Evolutionary conservation across 768 basidiomycete genomes (phyloP), one percentile per base, ranked within the genome.

Genomic region (Pluteus cervinus): DNA sequence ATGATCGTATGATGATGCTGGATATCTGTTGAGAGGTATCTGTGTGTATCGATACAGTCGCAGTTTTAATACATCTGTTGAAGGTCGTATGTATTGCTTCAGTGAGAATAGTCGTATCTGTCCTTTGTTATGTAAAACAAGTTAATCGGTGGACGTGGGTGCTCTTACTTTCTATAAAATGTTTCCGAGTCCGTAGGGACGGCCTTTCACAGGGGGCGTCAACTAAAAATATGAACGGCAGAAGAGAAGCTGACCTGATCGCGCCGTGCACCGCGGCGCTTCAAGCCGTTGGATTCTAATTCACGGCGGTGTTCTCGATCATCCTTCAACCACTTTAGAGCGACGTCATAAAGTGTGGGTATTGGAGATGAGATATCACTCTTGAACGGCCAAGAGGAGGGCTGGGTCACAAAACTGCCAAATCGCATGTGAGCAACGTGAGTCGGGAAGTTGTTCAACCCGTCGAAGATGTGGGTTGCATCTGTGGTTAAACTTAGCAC

Each of bases 401-500:
- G 83, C 12, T 67, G 65, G 2, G 74, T 79, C 9, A 79, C 65
- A 38, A 92, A 78, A 9, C 68, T 62, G 4, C 96, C 96, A 32
- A 91, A 71, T 17, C 85, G 79, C 80, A 99, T 85, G 54, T 98
- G 96, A 4, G 80, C 79, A 42, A 98, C 68, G 52, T 94, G 89
- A 1, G 93, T 97, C 3, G 96, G 94, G 65, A 94, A 97, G n/a
- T 72, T 60, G 51, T 76, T 75, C 21, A 98, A 61, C 8, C 93
- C 94, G 56, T 98, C 94, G 47, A 92, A 96, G 50, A 99, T 96
- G 58, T 99, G 96, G 1, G 93, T 97, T 8, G 93, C 91, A 62
- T 96, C 89, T 92, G 49, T 14, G 41, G 24, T 35, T 33, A 16
- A 37, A 33, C 17, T 7, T 31, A 24, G 42, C 24, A 37, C 23